Evolutionary conservation across 495 filamentous ascomycete species (phyloP).

Genomic region (Lentithecium fluviatile): DNA sequence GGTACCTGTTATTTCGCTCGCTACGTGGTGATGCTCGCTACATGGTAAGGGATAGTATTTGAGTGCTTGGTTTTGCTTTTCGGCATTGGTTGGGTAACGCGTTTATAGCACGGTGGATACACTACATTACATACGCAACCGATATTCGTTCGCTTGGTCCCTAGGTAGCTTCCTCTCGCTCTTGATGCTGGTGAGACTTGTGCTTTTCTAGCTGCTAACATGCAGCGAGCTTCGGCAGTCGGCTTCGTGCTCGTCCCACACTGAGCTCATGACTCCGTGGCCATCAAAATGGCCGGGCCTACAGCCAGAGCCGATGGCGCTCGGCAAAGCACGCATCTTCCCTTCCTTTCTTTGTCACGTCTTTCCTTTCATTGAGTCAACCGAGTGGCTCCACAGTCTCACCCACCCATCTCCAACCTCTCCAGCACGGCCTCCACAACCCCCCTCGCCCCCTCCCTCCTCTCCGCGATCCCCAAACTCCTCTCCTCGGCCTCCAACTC

Average conservation of each 20-base stretch:
- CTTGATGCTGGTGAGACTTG: too few species aligned
- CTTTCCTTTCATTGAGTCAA: too few species aligned
- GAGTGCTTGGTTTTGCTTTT: too few species aligned
- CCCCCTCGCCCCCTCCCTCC: slow-evolving; percentile 4
- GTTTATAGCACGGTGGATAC: neutral
- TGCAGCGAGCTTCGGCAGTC: too few species aligned
- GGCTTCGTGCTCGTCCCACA: too few species aligned
- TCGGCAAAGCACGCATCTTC: too few species aligned
- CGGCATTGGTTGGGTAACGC: slow-evolving; percentile 7
- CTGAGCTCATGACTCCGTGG: too few species aligned
- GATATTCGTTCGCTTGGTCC: neutral
- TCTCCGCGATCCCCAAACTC: slow-evolving; percentile 14
- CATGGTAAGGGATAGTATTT: neutral
- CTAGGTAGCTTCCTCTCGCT: too few species aligned
- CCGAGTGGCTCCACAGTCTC: neutral
- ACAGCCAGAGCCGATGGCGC: too few species aligned
- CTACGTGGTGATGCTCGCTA: neutral
- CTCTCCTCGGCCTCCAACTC: slow-evolving; percentile 65
- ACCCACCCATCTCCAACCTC: slow-evolving; percentile 11
- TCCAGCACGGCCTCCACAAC: slow-evolving; percentile 18
- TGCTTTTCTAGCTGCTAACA: too few species aligned
- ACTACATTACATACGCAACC: neutral
- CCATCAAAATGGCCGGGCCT: too few species aligned
- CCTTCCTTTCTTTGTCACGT: too few species aligned
- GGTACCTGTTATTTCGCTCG: neutral